Percentiles rank a stretch among this genome's conserved stretches.
Conservation (phyloP, 345 rosid genomes). For the Viola odorata region DNA sequence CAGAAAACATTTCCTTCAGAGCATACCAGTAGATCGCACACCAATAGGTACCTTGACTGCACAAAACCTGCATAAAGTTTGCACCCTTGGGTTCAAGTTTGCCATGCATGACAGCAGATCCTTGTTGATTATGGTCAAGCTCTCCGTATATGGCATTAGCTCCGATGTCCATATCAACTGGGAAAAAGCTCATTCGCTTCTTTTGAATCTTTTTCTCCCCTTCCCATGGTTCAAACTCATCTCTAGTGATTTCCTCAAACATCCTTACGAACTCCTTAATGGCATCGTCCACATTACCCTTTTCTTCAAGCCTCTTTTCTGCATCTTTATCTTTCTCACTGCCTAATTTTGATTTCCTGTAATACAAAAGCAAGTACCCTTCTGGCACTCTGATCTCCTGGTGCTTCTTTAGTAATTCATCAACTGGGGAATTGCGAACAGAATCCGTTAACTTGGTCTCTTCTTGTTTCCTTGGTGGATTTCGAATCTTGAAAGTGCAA, state of each 20-base stretch:
- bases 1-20: constrained; percentile 66
- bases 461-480: constrained; percentile 56
- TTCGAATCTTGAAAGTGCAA: constrained; percentile 53
- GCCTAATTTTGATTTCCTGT: constrained; percentile 66
- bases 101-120: constrained; percentile 53
- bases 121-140: constrained; percentile 60
- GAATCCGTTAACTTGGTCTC: constrained; percentile 46
- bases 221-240: constrained; percentile 82
- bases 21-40: constrained; percentile 43
- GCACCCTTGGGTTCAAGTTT: constrained; percentile 66
- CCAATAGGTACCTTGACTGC: constrained; percentile 74
- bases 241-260: constrained; percentile 68
- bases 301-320: constrained; percentile 66
- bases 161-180: constrained; percentile 78
- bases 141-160: constrained; percentile 71
- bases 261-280: constrained; percentile 58
- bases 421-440: constrained; percentile 38
- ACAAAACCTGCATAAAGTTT: constrained; percentile 50
- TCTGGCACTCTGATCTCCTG: constrained; percentile 53
- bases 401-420: constrained; percentile 60
- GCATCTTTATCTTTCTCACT: constrained; percentile 55
- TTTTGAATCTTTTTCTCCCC: constrained; percentile 68
- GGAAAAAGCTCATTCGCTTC: constrained; percentile 51
- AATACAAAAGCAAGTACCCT: constrained; percentile 50
- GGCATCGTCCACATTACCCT: constrained; percentile 51